Percentiles rank a stretch among this genome's conserved stretches.
Evolutionary conservation across 2,329 filamentous ascomycete species (phyloP).

Genomic region (Sporothrix pallida): DNA sequence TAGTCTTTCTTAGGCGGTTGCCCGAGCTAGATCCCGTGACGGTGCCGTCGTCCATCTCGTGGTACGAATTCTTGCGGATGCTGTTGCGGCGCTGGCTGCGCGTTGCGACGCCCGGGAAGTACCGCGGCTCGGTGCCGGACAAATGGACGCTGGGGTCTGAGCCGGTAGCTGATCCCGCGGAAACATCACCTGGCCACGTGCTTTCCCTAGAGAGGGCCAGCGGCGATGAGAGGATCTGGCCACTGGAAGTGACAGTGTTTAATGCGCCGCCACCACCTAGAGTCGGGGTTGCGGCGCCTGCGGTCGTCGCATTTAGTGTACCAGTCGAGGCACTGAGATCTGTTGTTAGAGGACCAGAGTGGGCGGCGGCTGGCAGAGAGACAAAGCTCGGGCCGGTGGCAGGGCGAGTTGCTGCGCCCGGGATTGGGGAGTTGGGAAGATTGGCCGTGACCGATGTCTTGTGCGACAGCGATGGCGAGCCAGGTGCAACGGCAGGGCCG

Average conservation of each 20-base stretch:
- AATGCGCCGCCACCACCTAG: neutral
- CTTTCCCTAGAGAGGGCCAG: slow-evolving; percentile 40
- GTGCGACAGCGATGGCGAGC: slow-evolving; percentile 39
- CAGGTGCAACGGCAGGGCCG: slow-evolving; percentile 12
- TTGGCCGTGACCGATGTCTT: slow-evolving; percentile 34
- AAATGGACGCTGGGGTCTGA: slow-evolving; percentile 51
- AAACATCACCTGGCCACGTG: slow-evolving; percentile 45
- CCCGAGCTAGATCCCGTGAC: neutral
- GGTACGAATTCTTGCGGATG: slow-evolving; percentile 47
- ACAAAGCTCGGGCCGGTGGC: slow-evolving; percentile 29
- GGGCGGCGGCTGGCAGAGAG: slow-evolving; percentile 27
- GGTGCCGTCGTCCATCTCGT: slow-evolving; percentile 47
- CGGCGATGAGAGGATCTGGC: slow-evolving; percentile 29
- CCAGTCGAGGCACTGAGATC: slow-evolving; percentile 1
- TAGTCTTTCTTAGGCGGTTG: slow-evolving; percentile 22
- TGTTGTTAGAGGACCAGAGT: neutral
- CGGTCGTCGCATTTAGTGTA: slow-evolving; percentile 33
- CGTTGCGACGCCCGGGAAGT: slow-evolving; percentile 73
- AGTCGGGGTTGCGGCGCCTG: slow-evolving; percentile 35
- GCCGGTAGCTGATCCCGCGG: neutral
- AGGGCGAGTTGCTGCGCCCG: slow-evolving; percentile 13
- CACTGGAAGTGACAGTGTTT: slow-evolving; percentile 30
- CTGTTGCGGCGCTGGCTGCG: slow-evolving; percentile 56
- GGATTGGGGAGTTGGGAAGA: slow-evolving; percentile 1
- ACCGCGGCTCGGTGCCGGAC: slow-evolving; percentile 67